A percentile compares a stretch with the other conserved stretches of the same genome.
Evolutionary conservation across 164 flowering plant species (phyloP).

Genomic region (Piper longum): DNA sequence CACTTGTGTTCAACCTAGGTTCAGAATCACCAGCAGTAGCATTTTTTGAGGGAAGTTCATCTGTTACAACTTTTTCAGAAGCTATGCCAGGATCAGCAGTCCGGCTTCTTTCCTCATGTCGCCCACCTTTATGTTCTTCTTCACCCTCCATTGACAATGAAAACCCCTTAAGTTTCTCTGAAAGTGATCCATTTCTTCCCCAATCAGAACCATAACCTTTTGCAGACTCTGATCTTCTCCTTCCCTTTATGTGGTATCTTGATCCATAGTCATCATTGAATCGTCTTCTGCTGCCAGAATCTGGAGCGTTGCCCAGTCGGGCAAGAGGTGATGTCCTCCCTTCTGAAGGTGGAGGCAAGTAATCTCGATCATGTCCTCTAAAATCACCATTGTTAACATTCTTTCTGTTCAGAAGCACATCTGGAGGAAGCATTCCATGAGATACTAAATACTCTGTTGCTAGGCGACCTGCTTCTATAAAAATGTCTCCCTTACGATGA

Average conservation of each 20-base stretch:
- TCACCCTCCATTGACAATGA: conserved; percentile 27
- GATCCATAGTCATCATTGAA: conserved; percentile 29
- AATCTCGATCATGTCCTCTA: conserved; percentile 32
- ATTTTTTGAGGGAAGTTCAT: conserved; percentile 17
- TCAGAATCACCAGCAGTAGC: conserved; percentile 20
- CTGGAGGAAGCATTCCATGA: conserved; percentile 58
- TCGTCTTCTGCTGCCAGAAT: conserved; percentile 34
- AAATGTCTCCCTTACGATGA: conserved; percentile 29
- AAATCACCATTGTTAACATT: conserved; percentile 32
- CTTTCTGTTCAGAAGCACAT: conserved; percentile 36
- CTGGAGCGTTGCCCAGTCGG: conserved; percentile 38
- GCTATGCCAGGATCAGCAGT: conserved; percentile 17
- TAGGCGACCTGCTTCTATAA: conserved; percentile 86
- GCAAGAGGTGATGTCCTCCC: conserved; percentile 40
- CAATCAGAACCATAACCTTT: conserved; percentile 32
- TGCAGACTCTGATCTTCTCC: conserved; percentile 33
- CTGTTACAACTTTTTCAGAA: conserved; percentile 11
- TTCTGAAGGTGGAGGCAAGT: conserved; percentile 21
- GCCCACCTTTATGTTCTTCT: conserved; percentile 18
- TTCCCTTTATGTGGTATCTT: conserved; percentile 31
- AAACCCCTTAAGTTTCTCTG: conserved; percentile 27
- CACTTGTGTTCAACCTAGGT: conserved; percentile 21
- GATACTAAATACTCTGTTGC: conserved; percentile 88
- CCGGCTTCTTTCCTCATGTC: conserved; percentile 19
- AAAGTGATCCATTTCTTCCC: conserved; percentile 32